phyloP scores from a whole-genome alignment of 2,329 filamentous ascomycete genomes.

The Aphanoascus verrucosus region DNA sequence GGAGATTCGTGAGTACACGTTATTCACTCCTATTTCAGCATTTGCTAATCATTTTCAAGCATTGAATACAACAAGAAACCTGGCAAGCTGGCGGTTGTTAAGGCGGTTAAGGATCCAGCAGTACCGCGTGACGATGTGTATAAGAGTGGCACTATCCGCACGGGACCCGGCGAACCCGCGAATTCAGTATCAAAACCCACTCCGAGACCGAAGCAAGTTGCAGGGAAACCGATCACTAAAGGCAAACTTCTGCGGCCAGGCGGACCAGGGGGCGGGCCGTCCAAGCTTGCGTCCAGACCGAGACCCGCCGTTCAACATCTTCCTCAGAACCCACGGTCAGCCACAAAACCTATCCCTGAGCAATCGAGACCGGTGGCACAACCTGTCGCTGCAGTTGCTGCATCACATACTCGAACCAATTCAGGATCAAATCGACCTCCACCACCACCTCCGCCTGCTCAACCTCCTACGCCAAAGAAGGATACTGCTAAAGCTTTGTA shows the following conservation, averaged over 20 bases:
- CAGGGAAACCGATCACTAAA: constrained; percentile 80
- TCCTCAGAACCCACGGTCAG: constrained; percentile 15
- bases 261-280: constrained; percentile 70
- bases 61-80: constrained; percentile 98
- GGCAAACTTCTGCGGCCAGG: constrained; percentile 87
- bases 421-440: constrained; percentile 51
- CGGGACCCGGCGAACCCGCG: constrained; percentile 68
- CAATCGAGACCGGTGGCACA: constrained; percentile 41
- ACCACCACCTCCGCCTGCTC: constrained; percentile 55
- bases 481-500: constrained; percentile 83
- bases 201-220: constrained; percentile 74
- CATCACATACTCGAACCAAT: constrained; percentile 45
- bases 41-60: constrained; percentile 23
- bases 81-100: constrained; percentile 78
- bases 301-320: constrained; percentile 21
- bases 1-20: constrained; percentile 48
- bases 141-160: constrained; percentile 88
- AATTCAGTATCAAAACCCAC: constrained; percentile 74
- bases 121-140: constrained; percentile 66
- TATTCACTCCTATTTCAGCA: not conserved
- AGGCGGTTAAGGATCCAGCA: constrained; percentile 77
- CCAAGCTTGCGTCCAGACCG: constrained; percentile 52
- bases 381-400: constrained; percentile 24
- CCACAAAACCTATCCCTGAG: constrained; percentile 26
- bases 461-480: constrained; percentile 51